These are phyloP conservation scores for Pugionium cornutum DNA, from an alignment of 345 rosid genomes.

Conservation along the genomic window DNA sequence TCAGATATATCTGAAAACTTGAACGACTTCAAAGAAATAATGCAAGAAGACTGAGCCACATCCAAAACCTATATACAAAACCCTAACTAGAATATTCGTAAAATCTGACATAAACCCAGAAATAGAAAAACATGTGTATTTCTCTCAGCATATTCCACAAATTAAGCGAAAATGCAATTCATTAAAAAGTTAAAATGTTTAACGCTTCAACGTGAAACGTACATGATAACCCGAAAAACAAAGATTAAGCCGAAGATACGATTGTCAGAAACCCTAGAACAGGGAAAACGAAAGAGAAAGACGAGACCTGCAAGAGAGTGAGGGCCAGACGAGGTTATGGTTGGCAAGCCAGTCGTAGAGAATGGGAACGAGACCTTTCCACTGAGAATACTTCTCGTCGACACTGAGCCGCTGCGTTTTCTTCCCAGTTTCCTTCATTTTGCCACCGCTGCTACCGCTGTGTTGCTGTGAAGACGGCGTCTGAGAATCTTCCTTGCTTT, in stretches of 20 bases:
- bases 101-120: conserved; percentile 21
- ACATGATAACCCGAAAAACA: background rate
- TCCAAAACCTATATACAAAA: background rate
- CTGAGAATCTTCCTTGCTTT: conserved; percentile 70
- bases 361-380: conserved; percentile 94
- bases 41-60: background rate
- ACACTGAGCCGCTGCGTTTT: conserved; percentile 53
- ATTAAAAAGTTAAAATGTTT: background rate
- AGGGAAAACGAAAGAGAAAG: background rate
- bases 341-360: conserved; percentile 99
- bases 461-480: conserved; percentile 44
- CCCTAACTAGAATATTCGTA: conserved; percentile 16
- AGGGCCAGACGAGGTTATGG: conserved; percentile 99
- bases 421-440: conserved; percentile 40
- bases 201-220: background rate
- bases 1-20: background rate
- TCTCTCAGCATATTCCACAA: conserved; percentile 7
- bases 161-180: conserved; percentile 5
- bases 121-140: background rate
- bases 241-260: background rate
- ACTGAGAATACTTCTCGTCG: conserved; percentile 89
- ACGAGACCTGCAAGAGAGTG: conserved; percentile 90
- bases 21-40: background rate
- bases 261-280: conserved; percentile 39
- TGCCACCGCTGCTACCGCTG: conserved; percentile 27